A percentile compares a stretch with the other conserved stretches of the same genome.
Evolutionary conservation across 1,284 basidiomycete species (phyloP).

Genomic region (Ceratobasidium sp.): DNA sequence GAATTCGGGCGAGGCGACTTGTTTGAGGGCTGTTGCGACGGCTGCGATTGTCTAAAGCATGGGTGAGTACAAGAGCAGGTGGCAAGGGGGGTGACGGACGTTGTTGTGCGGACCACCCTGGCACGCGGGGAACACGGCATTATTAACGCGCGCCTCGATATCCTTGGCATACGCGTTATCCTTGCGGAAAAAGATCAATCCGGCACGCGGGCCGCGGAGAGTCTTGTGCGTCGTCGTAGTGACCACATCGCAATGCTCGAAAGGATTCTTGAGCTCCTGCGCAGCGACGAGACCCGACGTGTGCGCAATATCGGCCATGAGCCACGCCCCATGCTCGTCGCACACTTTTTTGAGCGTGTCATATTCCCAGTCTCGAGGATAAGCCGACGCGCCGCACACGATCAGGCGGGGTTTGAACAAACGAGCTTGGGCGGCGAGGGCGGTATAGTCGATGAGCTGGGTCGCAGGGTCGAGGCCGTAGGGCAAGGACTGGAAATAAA

Average conservation of each 20-base stretch:
- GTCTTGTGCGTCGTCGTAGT: slow-evolving; percentile 99
- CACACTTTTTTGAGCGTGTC: slow-evolving; percentile 83
- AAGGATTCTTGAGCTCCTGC: slow-evolving; percentile 92
- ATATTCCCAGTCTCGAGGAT: slow-evolving; percentile 99
- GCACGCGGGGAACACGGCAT: slow-evolving; percentile 99
- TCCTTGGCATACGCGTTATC: slow-evolving; percentile 81
- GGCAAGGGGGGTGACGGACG: slow-evolving; percentile 62
- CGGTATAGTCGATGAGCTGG: slow-evolving; percentile 92
- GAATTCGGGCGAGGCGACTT: slow-evolving; percentile 92
- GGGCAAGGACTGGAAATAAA: slow-evolving; percentile 99
- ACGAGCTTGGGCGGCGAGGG: slow-evolving; percentile 88
- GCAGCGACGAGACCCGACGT: slow-evolving; percentile 97
- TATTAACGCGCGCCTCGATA: slow-evolving; percentile 96
- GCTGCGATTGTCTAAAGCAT: slow-evolving; percentile 88
- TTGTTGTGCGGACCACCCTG: slow-evolving; percentile 99
- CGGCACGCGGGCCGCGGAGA: slow-evolving; percentile 97
- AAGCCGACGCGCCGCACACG: slow-evolving; percentile 98
- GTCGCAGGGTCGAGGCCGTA: slow-evolving; percentile 89
- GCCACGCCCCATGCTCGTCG: slow-evolving; percentile 90
- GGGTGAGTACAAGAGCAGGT: slow-evolving; percentile 28
- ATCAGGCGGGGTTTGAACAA: slow-evolving; percentile 97
- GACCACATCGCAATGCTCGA: slow-evolving; percentile 97
- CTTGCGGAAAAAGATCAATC: slow-evolving; percentile 99
- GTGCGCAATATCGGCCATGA: slow-evolving; percentile 98
- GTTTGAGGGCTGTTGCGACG: slow-evolving; percentile 95